Conservation (phyloP, 129 eudicot genomes). For the Apium graveolens region DNA sequence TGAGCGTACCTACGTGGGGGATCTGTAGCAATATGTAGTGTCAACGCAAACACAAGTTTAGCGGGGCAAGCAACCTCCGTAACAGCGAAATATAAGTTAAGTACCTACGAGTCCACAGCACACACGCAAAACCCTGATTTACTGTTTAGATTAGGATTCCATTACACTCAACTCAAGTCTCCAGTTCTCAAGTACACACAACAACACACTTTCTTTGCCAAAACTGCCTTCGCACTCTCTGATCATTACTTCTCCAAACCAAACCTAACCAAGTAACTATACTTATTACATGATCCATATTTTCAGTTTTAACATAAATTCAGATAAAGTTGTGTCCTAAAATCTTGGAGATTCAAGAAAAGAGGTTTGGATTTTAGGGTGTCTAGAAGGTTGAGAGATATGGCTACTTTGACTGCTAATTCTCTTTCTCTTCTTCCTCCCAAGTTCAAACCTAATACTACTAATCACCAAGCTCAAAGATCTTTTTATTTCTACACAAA, state of each 20-base stretch:
- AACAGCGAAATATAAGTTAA: not conserved
- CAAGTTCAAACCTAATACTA: constrained; percentile 23
- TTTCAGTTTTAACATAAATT: not conserved
- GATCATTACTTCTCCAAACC: not conserved
- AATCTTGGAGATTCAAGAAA: constrained; percentile 1
- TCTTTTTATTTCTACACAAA: constrained; percentile 20
- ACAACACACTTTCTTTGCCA: not conserved
- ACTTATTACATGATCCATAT: not conserved
- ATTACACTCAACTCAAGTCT: not conserved
- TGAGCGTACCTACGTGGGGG: not conserved
- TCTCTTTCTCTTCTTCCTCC: constrained; percentile 45
- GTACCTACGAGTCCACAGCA: no score
- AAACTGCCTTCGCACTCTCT: not conserved
- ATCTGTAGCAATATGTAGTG: not conserved
- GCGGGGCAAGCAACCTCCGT: not conserved
- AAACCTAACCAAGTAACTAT: not conserved
- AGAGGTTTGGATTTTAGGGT: not conserved
- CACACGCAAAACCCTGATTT: not conserved
- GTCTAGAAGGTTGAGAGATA: constrained; percentile 9
- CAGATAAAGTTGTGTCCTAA: not conserved
- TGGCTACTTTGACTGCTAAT: constrained; percentile 45
- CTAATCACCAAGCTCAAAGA: constrained; percentile 17
- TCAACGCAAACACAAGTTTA: constrained; percentile 1
- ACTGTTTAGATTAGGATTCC: not conserved
- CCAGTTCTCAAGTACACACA: not conserved